Conservation (phyloP, 805 yeast genomes). For the Candida pseudofarinosa region DNA sequence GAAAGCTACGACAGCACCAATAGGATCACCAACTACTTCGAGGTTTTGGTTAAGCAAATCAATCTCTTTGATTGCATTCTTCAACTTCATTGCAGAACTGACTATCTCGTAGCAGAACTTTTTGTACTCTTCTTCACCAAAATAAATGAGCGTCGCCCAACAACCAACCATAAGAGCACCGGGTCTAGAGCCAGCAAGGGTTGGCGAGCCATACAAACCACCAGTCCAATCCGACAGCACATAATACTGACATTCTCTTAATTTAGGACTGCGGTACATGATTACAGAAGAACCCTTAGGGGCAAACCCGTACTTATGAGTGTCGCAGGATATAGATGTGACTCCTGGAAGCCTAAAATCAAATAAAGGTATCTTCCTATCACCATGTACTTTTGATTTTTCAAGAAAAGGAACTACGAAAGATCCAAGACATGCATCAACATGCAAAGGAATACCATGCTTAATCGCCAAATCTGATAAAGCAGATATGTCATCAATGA, state of each 20-base stretch:
- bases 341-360: slow-evolving; percentile 86
- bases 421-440: slow-evolving; percentile 94
- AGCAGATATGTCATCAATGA: slow-evolving; percentile 80
- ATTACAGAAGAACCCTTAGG: slow-evolving; percentile 94
- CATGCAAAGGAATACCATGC: slow-evolving; percentile 82
- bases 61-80: slow-evolving; percentile 39
- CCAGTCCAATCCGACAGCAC: slow-evolving; percentile 86
- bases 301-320: slow-evolving; percentile 98
- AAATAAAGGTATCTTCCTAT: slow-evolving; percentile 48
- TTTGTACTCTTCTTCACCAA: slow-evolving; percentile 83
- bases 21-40: slow-evolving; percentile 79
- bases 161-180: slow-evolving; percentile 98
- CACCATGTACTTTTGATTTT: slow-evolving; percentile 49
- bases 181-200: slow-evolving; percentile 94
- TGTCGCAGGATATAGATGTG: slow-evolving; percentile 98
- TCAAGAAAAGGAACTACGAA: slow-evolving; percentile 80
- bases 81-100: slow-evolving; percentile 56
- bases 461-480: slow-evolving; percentile 62
- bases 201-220: slow-evolving; percentile 94
- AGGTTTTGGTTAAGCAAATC: slow-evolving; percentile 50
- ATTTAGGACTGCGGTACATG: slow-evolving; percentile 70
- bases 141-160: slow-evolving; percentile 85
- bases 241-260: slow-evolving; percentile 81
- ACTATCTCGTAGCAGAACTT: slow-evolving; percentile 66
- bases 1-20: slow-evolving; percentile 78